Percentiles rank a stretch among this genome's conserved stretches.
Evolutionary conservation across 2,329 filamentous ascomycete genomes (phyloP).

Genomic region (Curvularia sp.): DNA sequence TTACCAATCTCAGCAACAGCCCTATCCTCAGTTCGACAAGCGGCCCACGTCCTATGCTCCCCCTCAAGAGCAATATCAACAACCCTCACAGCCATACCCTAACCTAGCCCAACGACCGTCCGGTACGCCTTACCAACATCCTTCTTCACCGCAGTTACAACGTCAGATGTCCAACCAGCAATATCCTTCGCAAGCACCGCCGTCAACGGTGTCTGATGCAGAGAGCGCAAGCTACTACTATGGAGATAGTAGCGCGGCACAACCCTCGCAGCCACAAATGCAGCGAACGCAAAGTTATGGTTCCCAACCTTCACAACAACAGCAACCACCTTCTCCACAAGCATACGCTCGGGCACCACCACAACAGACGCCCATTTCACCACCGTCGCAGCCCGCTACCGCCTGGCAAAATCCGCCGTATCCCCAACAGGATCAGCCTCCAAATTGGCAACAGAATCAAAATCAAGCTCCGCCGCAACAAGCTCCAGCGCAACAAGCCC

Average conservation of each 20-base stretch:
- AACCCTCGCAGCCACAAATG: constrained; percentile 34
- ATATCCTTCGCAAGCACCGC: constrained; percentile 47
- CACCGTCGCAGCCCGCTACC: constrained; percentile 41
- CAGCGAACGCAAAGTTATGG: constrained; percentile 43
- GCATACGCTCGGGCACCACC: constrained; percentile 38
- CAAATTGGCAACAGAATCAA: constrained; percentile 29
- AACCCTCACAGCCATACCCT: constrained; percentile 48
- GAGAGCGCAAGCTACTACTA: constrained; percentile 48
- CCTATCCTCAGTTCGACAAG: constrained; percentile 49
- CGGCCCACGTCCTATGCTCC: constrained; percentile 40
- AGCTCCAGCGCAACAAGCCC: constrained; percentile 25
- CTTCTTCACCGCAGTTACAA: constrained; percentile 49
- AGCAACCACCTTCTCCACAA: constrained; percentile 48
- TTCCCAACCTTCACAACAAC: constrained; percentile 43
- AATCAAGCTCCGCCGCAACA: constrained; percentile 22
- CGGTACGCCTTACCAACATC: constrained; percentile 40
- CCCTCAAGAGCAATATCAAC: constrained; percentile 44
- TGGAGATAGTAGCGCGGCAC: constrained; percentile 34
- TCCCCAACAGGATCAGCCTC: constrained; percentile 39
- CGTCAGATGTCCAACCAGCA: constrained; percentile 44
- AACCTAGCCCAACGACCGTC: constrained; percentile 40
- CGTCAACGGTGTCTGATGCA: constrained; percentile 43
- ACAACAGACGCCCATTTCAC: constrained; percentile 42
- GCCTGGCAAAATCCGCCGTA: constrained; percentile 45
- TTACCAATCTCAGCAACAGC: constrained; percentile 45